Percentiles rank a stretch among this genome's conserved stretches.
Evolutionary conservation across 345 rosid species (phyloP).

Genomic region (Euclidium syriacum): DNA sequence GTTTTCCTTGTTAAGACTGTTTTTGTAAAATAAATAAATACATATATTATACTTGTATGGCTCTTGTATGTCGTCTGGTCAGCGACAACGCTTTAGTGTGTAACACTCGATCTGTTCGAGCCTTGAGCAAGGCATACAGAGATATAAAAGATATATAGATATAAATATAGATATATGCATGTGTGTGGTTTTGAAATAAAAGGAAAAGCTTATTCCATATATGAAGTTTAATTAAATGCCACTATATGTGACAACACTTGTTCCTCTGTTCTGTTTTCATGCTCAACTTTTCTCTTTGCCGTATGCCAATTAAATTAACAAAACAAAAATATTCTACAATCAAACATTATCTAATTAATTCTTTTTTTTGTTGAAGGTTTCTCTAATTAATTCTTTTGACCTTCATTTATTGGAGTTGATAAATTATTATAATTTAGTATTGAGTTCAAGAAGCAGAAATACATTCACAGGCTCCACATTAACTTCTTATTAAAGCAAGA

Average conservation of each 20-base stretch:
- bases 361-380: no score
- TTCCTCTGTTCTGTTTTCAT: slow-evolving; percentile 8
- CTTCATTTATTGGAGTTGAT: neutral
- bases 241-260: neutral
- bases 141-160: no score
- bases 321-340: neutral
- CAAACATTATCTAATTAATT: neutral
- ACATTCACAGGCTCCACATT: neutral
- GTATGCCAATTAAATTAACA: neutral
- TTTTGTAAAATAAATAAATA: neutral
- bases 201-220: neutral
- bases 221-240: neutral
- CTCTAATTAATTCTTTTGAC: neutral
- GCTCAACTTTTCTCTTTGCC: neutral
- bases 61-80: no score
- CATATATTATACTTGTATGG: no score
- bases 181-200: neutral
- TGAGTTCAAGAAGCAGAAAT: neutral
- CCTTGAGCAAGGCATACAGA: no score
- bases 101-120: no score
- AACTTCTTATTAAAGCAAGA: neutral
- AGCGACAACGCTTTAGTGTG: no score
- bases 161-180: neutral
- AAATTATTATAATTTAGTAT: no score
- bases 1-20: neutral